Percentiles rank a stretch among this genome's conserved stretches.
phyloP scores from a whole-genome alignment of 2,329 filamentous ascomycete genomes.

The Clonostachys rosea region DNA sequence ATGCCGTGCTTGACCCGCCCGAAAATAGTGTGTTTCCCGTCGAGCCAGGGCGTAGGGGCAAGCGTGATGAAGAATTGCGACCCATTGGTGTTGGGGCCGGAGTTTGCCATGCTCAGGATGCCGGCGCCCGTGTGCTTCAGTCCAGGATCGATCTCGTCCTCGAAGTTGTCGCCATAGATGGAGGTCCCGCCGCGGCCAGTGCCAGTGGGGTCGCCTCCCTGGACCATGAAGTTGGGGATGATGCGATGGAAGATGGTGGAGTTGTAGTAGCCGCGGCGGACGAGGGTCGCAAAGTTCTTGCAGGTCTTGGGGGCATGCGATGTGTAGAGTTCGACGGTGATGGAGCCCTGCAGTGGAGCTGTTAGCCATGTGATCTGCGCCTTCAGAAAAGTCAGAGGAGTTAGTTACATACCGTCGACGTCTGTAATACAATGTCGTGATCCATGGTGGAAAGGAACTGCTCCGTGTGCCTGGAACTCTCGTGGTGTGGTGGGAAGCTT shows the following conservation, averaged over 20 bases:
- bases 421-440: conserved; percentile 76
- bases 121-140: conserved; percentile 92
- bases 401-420: conserved; percentile 63
- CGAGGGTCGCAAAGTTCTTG: conserved; percentile 81
- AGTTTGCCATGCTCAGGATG: conserved; percentile 95
- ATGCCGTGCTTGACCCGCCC: conserved; percentile 83
- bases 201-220: conserved; percentile 90
- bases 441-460: conserved; percentile 49
- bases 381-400: not conserved
- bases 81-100: conserved; percentile 88
- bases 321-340: conserved; percentile 87
- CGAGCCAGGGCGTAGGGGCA: conserved; percentile 91
- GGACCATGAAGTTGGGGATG: conserved; percentile 94
- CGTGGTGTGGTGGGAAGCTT: not conserved
- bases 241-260: conserved; percentile 85
- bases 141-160: conserved; percentile 75
- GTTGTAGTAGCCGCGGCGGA: conserved; percentile 83
- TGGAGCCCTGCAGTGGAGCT: conserved; percentile 59
- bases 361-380: not conserved
- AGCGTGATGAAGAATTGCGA: conserved; percentile 96
- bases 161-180: conserved; percentile 92
- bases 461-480: not conserved
- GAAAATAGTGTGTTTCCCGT: conserved; percentile 97
- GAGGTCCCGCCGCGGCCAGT: conserved; percentile 84
- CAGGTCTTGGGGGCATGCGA: conserved; percentile 85